Conservation (phyloP, 2,329 filamentous ascomycete species). For the Cladobotryum protrusum region DNA sequence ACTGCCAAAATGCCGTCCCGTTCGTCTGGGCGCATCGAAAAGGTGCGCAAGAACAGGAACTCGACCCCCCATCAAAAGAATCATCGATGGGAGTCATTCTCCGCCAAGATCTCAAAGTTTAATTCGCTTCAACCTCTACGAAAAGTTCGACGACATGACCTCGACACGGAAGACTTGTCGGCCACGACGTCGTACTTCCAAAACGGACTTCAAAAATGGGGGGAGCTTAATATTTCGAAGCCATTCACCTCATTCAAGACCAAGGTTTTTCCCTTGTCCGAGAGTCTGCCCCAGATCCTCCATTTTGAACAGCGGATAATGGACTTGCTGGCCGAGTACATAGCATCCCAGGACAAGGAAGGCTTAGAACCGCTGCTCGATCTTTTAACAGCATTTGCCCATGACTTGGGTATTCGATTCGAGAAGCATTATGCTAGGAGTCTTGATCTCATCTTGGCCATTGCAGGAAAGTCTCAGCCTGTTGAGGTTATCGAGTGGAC, state of each 20-base stretch:
- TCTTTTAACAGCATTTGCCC: slow-evolving; percentile 88
- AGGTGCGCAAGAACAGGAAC: slow-evolving; percentile 63
- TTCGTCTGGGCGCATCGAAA: slow-evolving; percentile 60
- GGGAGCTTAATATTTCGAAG: slow-evolving; percentile 82
- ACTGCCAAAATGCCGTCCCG: slow-evolving; percentile 51
- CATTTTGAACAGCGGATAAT: slow-evolving; percentile 86
- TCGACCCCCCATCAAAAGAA: slow-evolving; percentile 71
- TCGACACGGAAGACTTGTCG: slow-evolving; percentile 71
- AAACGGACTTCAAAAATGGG: slow-evolving; percentile 78
- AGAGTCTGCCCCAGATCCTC: slow-evolving; percentile 86
- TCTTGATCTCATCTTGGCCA: slow-evolving; percentile 66
- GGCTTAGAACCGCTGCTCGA: slow-evolving; percentile 81
- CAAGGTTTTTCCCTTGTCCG: slow-evolving; percentile 69
- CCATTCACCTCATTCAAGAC: slow-evolving; percentile 72
- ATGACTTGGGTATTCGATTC: slow-evolving; percentile 80
- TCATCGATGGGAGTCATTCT: slow-evolving; percentile 88
- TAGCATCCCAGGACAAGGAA: slow-evolving; percentile 69
- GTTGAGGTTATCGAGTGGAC: slow-evolving; percentile 96
- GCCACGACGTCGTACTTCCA: slow-evolving; percentile 82
- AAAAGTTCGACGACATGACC: slow-evolving; percentile 75
- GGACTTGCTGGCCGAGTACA: slow-evolving; percentile 66
- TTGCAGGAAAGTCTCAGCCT: slow-evolving; percentile 71
- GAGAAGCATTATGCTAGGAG: slow-evolving; percentile 79
- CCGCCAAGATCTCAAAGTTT: slow-evolving; percentile 80
- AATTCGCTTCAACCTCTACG: slow-evolving; percentile 87